A percentile compares a stretch with the other conserved stretches of the same genome.
phyloP scores from a whole-genome alignment of 257 asterid species.

The Cruciata laevipes region DNA sequence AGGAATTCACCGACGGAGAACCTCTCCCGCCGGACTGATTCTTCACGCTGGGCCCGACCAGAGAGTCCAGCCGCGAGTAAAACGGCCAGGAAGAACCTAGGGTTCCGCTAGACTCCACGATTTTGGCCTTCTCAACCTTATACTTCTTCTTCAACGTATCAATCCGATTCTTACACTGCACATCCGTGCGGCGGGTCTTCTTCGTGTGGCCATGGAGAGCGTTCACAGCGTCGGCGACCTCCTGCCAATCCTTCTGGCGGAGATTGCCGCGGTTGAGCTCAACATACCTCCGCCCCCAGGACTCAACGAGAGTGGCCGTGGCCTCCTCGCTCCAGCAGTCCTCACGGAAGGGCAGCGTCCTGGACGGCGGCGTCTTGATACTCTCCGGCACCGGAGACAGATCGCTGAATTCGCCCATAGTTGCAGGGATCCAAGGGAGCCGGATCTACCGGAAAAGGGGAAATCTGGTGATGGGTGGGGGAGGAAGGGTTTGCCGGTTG shows the following conservation, averaged over 20 bases:
- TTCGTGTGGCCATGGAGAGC: conserved; percentile 53
- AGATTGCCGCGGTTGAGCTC: conserved; percentile 74
- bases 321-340: conserved; percentile 93
- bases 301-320: conserved; percentile 62
- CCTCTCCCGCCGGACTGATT: conserved; percentile 23
- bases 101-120: conserved; percentile 41
- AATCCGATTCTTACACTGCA: conserved; percentile 86
- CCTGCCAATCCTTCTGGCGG: conserved; percentile 85
- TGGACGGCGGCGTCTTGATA: conserved; percentile 37
- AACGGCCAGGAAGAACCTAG: conserved; percentile 62
- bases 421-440: neutral
- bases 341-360: conserved; percentile 59
- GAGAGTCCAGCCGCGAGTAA: conserved; percentile 36
- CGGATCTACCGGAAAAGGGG: neutral
- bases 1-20: conserved; percentile 14
- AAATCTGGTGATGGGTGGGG: conserved; percentile 4
- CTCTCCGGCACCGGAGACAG: conserved; percentile 21
- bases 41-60: conserved; percentile 41
- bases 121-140: conserved; percentile 63
- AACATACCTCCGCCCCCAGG: conserved; percentile 73
- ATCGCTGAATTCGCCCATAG: conserved; percentile 54
- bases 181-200: conserved; percentile 62
- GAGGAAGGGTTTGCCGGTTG: conserved; percentile 26
- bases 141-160: conserved; percentile 92
- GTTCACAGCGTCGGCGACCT: conserved; percentile 71